A percentile compares a stretch with the other conserved stretches of the same genome.
Evolutionary conservation across 495 filamentous ascomycete species (phyloP).

Genomic region (Aspergillus asperescens): DNA sequence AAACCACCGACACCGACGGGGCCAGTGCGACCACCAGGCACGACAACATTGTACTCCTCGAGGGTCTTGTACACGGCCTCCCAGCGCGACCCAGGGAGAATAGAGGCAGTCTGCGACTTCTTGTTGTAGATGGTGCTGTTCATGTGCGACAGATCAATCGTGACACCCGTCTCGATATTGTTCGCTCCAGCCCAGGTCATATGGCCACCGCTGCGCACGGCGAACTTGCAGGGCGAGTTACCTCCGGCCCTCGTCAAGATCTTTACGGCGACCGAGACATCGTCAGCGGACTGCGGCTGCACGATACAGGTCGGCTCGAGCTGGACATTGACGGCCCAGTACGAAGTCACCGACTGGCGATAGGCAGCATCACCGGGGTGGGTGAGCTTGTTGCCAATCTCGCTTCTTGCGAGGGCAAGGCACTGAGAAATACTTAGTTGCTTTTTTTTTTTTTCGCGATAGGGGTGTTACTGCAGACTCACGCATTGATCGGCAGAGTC

Average conservation of each 20-base stretch:
- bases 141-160: constrained; percentile 47
- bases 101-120: constrained; percentile 27
- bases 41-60: constrained; percentile 25
- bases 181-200: constrained; percentile 28
- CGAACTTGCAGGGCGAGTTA: constrained; percentile 34
- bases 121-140: constrained; percentile 37
- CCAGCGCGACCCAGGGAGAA: constrained; percentile 45
- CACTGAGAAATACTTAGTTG: constrained; percentile 7
- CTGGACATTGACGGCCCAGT: constrained; percentile 31
- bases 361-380: constrained; percentile 8
- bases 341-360: constrained; percentile 19
- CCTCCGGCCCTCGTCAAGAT: constrained; percentile 16
- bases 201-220: constrained; percentile 48
- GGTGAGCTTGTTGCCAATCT: constrained; percentile 7
- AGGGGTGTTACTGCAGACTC: not conserved
- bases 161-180: constrained; percentile 43
- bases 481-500: not conserved
- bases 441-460: too few relatives aligned
- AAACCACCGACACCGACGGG: constrained; percentile 42
- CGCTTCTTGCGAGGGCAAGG: not conserved
- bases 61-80: constrained; percentile 38
- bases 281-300: constrained; percentile 26
- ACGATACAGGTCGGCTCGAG: constrained; percentile 35
- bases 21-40: constrained; percentile 37
- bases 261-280: constrained; percentile 32